phyloP scores from a whole-genome alignment of 176 grass and related monocot genomes.

The Hordeum vulgare region DNA sequence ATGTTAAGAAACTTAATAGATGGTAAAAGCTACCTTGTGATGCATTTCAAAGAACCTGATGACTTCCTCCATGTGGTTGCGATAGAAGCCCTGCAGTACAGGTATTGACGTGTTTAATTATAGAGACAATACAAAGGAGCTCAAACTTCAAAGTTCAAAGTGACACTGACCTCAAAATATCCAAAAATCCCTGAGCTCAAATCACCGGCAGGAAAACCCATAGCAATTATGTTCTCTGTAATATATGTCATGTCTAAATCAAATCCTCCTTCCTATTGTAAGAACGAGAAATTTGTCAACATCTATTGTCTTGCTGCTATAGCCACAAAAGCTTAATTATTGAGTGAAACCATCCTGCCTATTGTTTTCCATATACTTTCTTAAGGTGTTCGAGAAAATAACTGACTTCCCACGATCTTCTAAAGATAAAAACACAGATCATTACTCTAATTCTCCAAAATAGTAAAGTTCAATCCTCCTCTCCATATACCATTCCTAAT shows the following conservation, averaged over 20 bases:
- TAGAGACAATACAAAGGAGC: neutral
- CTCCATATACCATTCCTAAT: neutral
- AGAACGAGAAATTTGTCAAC: conserved; percentile 33
- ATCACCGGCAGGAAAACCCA: conserved; percentile 99
- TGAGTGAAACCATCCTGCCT: neutral
- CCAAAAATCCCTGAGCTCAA: conserved; percentile 98
- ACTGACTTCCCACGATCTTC: neutral
- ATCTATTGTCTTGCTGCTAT: neutral
- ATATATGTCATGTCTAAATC: conserved; percentile 99
- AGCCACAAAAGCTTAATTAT: neutral
- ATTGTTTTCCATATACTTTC: neutral
- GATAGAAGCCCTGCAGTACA: conserved; percentile 82
- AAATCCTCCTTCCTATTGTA: conserved; percentile 94
- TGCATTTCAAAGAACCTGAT: conserved; percentile 98
- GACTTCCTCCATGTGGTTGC: conserved; percentile 99
- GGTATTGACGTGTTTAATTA: conserved; percentile 10
- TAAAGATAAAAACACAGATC: neutral
- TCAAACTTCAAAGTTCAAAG: conserved; percentile 13
- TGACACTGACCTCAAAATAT: conserved; percentile 89
- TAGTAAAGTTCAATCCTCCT: neutral
- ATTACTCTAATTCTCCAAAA: neutral
- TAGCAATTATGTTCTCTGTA: conserved; percentile 98
- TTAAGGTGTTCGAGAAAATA: neutral
- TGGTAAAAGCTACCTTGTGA: conserved; percentile 69
- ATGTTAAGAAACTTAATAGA: conserved; percentile 16